Evolutionary conservation across 768 basidiomycete genomes (phyloP).

Genomic region (Leccinum truebloodii): DNA sequence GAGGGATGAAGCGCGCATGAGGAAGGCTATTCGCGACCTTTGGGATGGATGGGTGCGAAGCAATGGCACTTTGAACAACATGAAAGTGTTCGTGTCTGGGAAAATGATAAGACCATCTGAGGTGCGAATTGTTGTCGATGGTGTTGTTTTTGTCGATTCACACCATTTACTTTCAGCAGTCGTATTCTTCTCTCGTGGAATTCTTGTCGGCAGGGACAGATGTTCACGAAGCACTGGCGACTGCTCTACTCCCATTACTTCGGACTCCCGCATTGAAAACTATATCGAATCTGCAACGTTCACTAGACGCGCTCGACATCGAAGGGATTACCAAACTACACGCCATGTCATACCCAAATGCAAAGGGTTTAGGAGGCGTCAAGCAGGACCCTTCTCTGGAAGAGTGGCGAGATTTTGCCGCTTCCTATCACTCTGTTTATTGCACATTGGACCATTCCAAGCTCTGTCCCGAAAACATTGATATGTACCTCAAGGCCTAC

Average conservation of each 20-base stretch:
- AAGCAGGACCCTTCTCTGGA: constrained; percentile 53
- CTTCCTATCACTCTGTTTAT: constrained; percentile 46
- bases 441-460: constrained; percentile 37
- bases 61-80: constrained; percentile 73
- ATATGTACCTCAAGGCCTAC: constrained; percentile 71
- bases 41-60: constrained; percentile 73
- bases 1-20: constrained; percentile 56
- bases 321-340: constrained; percentile 65
- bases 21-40: constrained; percentile 63
- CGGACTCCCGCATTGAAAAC: constrained; percentile 52
- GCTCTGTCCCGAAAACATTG: constrained; percentile 46
- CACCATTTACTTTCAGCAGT: constrained; percentile 5
- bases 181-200: constrained; percentile 5
- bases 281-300: constrained; percentile 65
- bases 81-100: constrained; percentile 77
- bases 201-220: constrained; percentile 24
- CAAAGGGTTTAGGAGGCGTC: constrained; percentile 29
- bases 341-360: constrained; percentile 21
- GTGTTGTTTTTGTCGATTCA: constrained; percentile 5
- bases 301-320: constrained; percentile 81
- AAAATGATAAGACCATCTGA: constrained; percentile 55
- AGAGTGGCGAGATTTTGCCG: constrained; percentile 69
- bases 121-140: constrained; percentile 40
- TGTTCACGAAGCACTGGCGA: constrained; percentile 53
- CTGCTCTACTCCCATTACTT: constrained; percentile 47